Base-by-base conservation (phyloP, 192 early-diverging fungal genomes). In the Haplosporangium gracile region DNA sequence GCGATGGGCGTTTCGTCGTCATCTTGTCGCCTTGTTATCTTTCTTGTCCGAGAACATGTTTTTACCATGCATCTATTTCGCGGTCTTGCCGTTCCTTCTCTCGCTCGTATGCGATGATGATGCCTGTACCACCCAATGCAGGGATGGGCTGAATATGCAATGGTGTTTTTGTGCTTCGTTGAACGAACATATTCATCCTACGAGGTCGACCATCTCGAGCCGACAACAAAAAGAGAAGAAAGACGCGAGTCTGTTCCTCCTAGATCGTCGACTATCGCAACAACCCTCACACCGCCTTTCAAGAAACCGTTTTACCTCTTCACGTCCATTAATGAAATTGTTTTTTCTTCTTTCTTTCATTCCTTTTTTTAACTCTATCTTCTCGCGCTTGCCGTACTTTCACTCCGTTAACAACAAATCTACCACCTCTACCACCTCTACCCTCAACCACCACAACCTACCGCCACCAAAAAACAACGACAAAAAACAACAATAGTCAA, bases 401-500 rank as follows among this genome's bases (percentile, higher is more conserved):
- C 39, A n/a, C 40, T n/a, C 32, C 38, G 68, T 65, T 10, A 8
- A 65, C 24, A 8, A 29, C 63, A 65, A 65, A 65, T 18, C 24
- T 29, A 43, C 10, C 20, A 34, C 40, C 34, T 6, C 39, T 9
- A 34, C 40, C 34, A 4, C 39, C 34, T 43, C 15, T 39, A 42
- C 38, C 57, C 9, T 39, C n/a, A 29, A 42, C 11, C 70, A 20
- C 42, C 22, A 36, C 29, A 40, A 10, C 7, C 32, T 34, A 70
- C 34, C 32, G 16, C 16, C 68, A 29, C 32, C 38, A 70, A 38
- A 38, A 5, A 9, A 36, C 16, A 22, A 29, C 70, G n/a, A 22
- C 70, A 65, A 55, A 65, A 55, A 55, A 73, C 42, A 16, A 4
- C 60, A 42, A 36, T 65, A 86, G 78, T 40, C 84, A 80, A 79